A percentile compares a stretch with the other conserved stretches of the same genome.
These are phyloP conservation scores for Trypanosomatidae sp. DNA, from an alignment of 208 protist genomes.

Conservation along the genomic window DNA sequence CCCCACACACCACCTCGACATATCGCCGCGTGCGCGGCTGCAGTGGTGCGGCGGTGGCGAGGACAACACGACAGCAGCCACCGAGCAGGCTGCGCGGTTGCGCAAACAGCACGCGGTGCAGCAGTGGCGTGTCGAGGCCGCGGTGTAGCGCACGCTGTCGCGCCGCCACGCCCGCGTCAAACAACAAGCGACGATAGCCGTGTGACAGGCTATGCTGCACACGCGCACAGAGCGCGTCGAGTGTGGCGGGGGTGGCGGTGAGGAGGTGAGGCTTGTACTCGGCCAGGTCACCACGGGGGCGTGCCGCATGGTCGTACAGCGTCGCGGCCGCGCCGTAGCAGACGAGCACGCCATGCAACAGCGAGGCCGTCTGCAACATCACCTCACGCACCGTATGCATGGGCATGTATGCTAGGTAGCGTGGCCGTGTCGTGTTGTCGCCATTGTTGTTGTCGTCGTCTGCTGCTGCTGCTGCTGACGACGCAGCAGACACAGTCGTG, in stretches of 20 bases:
- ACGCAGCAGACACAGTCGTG: too few species aligned
- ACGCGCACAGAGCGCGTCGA: slow-evolving; percentile 28
- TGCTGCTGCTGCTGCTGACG: not conserved
- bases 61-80: slow-evolving; percentile 33
- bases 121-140: slow-evolving; percentile 58
- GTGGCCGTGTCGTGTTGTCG: slow-evolving; percentile 7
- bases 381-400: slow-evolving; percentile 73
- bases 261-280: slow-evolving; percentile 58
- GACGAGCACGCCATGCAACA: slow-evolving; percentile 24
- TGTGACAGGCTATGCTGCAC: slow-evolving; percentile 28
- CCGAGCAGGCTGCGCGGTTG: slow-evolving; percentile 63
- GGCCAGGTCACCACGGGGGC: slow-evolving; percentile 56
- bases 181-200: slow-evolving; percentile 28
- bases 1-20: slow-evolving; percentile 48
- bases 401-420: slow-evolving; percentile 74
- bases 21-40: slow-evolving; percentile 43
- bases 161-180: slow-evolving; percentile 44
- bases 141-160: slow-evolving; percentile 29
- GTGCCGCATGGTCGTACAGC: slow-evolving; percentile 18
- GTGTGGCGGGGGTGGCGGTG: slow-evolving; percentile 37
- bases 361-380: slow-evolving; percentile 19
- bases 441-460: not conserved
- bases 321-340: slow-evolving; percentile 55
- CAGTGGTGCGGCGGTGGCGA: slow-evolving; percentile 39
- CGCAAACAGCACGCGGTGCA: slow-evolving; percentile 59